Conservation (phyloP, 2,329 filamentous ascomycete genomes). For the Pyrenochaeta sp. region DNA sequence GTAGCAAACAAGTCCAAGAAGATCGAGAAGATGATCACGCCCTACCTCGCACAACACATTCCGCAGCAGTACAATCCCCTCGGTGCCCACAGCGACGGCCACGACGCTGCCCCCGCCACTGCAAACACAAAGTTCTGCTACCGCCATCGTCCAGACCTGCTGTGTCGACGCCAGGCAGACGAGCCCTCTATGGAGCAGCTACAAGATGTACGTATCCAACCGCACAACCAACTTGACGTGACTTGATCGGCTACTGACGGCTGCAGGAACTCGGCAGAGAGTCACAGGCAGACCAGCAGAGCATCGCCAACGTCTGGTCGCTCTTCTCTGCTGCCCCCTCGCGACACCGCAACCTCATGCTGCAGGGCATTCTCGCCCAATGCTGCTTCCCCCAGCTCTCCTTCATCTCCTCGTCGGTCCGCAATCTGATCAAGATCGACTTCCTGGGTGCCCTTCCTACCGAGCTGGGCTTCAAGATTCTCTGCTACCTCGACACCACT, state of each 20-base stretch:
- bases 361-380: conserved; percentile 93
- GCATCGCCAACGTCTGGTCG: conserved; percentile 97
- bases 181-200: conserved; percentile 96
- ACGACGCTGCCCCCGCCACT: conserved; percentile 44
- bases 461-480: conserved; percentile 91
- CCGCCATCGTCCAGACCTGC: conserved; percentile 89
- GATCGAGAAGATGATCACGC: conserved; percentile 80
- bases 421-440: conserved; percentile 96
- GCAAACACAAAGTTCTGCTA: conserved; percentile 94
- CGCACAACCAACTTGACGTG: not conserved
- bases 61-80: conserved; percentile 86
- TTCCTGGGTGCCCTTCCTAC: conserved; percentile 88
- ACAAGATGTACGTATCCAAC: conserved; percentile 71
- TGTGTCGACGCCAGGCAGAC: conserved; percentile 91
- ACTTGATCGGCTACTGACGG: conserved; percentile 30
- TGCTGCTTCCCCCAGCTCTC: conserved; percentile 98
- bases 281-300: conserved; percentile 86
- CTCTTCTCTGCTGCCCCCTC: conserved; percentile 94
- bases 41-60: conserved; percentile 91
- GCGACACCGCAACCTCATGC: conserved; percentile 94
- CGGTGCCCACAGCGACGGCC: conserved; percentile 59
- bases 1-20: conserved; percentile 61
- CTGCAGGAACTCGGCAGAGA: conserved; percentile 80
- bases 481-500: conserved; percentile 90
- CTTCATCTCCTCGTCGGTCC: conserved; percentile 86